Percentiles rank a stretch among this genome's conserved stretches.
Conservation (phyloP, 495 filamentous ascomycete species). For the Hyaloscypha hepaticicola region DNA sequence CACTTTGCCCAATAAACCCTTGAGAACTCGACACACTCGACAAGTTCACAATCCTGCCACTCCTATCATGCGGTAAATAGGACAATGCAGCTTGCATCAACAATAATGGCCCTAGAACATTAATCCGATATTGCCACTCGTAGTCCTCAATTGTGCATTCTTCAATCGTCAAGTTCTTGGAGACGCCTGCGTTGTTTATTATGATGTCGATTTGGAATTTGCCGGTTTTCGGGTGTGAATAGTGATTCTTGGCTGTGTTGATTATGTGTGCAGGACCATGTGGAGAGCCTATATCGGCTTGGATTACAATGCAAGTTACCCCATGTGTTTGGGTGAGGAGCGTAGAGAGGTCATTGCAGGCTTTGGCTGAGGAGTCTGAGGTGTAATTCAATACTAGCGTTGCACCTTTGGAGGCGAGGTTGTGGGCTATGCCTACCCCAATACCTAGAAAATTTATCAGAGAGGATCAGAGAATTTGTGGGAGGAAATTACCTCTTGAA, state of each 20-base stretch:
- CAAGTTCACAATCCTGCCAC: slow-evolving; percentile 78
- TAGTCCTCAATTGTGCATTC: slow-evolving; percentile 61
- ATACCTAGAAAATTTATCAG: slow-evolving; percentile 60
- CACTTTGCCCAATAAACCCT: slow-evolving; percentile 68
- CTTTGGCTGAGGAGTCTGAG: slow-evolving; percentile 50
- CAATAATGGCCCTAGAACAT: slow-evolving; percentile 83
- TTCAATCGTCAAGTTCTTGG: slow-evolving; percentile 58
- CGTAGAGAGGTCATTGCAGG: slow-evolving; percentile 42
- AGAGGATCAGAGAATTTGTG: slow-evolving; percentile 2
- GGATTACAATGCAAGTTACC: slow-evolving; percentile 39
- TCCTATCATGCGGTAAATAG: slow-evolving; percentile 69
- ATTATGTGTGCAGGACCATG: slow-evolving; percentile 41
- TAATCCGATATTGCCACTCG: slow-evolving; percentile 70
- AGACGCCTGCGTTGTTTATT: slow-evolving; percentile 84
- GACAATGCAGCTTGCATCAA: slow-evolving; percentile 69
- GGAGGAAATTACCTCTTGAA: slow-evolving; percentile 57
- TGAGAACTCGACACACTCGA: slow-evolving; percentile 66
- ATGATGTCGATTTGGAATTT: slow-evolving; percentile 77
- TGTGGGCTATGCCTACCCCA: slow-evolving; percentile 77
- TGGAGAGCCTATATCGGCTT: slow-evolving; percentile 45
- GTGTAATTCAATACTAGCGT: slow-evolving; percentile 71
- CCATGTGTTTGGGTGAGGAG: slow-evolving; percentile 34
- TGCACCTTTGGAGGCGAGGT: slow-evolving; percentile 73
- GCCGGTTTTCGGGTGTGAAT: slow-evolving; percentile 26
- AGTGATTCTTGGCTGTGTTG: slow-evolving; percentile 33